Percentiles rank a stretch among this genome's conserved stretches.
These are phyloP conservation scores for Iberis pinnata DNA, from an alignment of 345 rosid genomes.

Conservation along the genomic window DNA sequence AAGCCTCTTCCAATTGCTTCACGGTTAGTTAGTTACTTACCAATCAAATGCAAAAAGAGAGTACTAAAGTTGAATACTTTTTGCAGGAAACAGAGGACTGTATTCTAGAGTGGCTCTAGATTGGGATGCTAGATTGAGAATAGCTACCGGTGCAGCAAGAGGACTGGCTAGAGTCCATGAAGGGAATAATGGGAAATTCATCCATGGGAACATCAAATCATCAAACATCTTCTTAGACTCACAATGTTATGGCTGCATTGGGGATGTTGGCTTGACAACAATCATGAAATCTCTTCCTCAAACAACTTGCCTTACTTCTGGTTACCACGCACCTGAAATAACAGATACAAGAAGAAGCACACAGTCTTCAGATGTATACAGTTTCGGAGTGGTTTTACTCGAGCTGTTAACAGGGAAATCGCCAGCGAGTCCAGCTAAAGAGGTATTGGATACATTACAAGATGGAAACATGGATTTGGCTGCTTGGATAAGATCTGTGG, in stretches of 20 bases:
- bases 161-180: conserved; percentile 59
- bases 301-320: conserved; percentile 53
- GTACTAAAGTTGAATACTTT: neutral
- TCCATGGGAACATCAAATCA: conserved; percentile 77
- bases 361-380: conserved; percentile 77
- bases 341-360: conserved; percentile 76
- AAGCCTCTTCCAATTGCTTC: conserved; percentile 58
- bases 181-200: conserved; percentile 51
- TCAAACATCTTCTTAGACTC: conserved; percentile 74
- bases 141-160: conserved; percentile 70
- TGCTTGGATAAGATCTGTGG: conserved; percentile 62
- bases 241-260: conserved; percentile 48
- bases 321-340: conserved; percentile 91
- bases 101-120: conserved; percentile 40
- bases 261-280: conserved; percentile 58
- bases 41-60: neutral
- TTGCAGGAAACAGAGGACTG: conserved; percentile 40
- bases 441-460: conserved; percentile 18
- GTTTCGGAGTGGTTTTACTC: conserved; percentile 81
- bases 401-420: conserved; percentile 90
- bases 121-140: conserved; percentile 66
- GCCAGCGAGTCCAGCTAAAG: conserved; percentile 51
- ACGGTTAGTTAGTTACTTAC: conserved; percentile 44
- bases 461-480: conserved; percentile 50
- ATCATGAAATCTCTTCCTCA: conserved; percentile 65